A percentile compares a stretch with the other conserved stretches of the same genome.
These are phyloP conservation scores for Saccharomycopsis synnaedendra DNA, from an alignment of 805 yeast species.

Conservation along the genomic window DNA sequence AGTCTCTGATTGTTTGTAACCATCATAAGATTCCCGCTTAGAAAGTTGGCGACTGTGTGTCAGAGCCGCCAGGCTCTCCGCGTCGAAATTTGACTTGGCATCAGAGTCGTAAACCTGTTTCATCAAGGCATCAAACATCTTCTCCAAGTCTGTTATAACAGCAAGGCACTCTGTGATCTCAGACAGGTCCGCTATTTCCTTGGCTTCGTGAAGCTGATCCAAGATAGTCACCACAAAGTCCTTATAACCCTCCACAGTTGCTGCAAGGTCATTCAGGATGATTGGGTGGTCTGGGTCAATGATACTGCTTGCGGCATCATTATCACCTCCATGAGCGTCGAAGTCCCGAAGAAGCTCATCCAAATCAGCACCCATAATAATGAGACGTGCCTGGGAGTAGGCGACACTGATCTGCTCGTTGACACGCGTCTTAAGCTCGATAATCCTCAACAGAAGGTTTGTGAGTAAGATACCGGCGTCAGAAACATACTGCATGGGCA, in stretches of 20 bases:
- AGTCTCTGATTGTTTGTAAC: neutral
- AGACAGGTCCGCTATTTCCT: constrained; percentile 35
- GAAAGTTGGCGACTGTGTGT: neutral
- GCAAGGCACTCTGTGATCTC: constrained; percentile 48
- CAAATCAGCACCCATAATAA: constrained; percentile 42
- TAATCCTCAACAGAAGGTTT: constrained; percentile 35
- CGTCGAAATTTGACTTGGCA: neutral
- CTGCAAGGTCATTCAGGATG: constrained; percentile 17
- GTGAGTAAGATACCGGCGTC: constrained; percentile 50
- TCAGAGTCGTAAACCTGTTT: constrained; percentile 14
- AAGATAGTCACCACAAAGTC: constrained; percentile 39
- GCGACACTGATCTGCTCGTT: constrained; percentile 38
- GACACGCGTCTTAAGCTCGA: constrained; percentile 35
- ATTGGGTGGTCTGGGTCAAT: constrained; percentile 22
- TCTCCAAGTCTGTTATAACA: constrained; percentile 47
- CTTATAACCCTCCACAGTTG: constrained; percentile 33
- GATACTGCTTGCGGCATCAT: constrained; percentile 5
- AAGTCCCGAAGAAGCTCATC: constrained; percentile 24
- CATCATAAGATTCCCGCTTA: neutral
- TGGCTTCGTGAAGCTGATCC: constrained; percentile 37
- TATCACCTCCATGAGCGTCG: constrained; percentile 10
- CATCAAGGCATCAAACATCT: constrained; percentile 44
- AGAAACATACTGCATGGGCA: constrained; percentile 36
- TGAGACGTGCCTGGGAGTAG: constrained; percentile 45
- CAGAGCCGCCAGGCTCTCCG: neutral